Conservation (phyloP, 495 filamentous ascomycete genomes). For the Aspergillus kassunensis region DNA sequence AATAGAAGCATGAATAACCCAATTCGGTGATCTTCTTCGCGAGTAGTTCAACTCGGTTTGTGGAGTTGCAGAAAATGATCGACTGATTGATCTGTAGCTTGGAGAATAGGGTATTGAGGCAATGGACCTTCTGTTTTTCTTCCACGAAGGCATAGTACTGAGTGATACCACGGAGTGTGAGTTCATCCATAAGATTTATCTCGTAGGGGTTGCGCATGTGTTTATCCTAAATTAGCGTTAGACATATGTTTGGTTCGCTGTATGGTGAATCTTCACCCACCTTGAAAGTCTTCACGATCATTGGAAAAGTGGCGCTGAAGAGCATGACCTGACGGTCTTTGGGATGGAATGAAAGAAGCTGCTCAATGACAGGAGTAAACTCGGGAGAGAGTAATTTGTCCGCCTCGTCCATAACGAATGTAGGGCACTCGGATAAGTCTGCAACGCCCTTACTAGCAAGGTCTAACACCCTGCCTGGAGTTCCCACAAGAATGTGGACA, state of each 20-base stretch:
- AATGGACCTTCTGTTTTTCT: conserved; percentile 99
- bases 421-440: conserved; percentile 92
- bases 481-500: conserved; percentile 97
- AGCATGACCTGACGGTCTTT: conserved; percentile 98
- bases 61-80: conserved; percentile 99
- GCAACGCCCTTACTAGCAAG: conserved; percentile 91
- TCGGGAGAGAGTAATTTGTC: conserved; percentile 95
- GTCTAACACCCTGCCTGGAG: conserved; percentile 91
- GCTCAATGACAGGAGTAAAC: conserved; percentile 96
- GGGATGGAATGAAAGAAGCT: conserved; percentile 86
- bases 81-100: conserved; percentile 99
- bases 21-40: conserved; percentile 99
- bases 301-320: conserved; percentile 94
- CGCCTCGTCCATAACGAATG: conserved; percentile 99
- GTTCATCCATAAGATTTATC: conserved; percentile 99
- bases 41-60: conserved; percentile 92
- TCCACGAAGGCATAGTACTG: conserved; percentile 99
- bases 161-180: conserved; percentile 95
- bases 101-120: conserved; percentile 96
- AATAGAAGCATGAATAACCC: conserved; percentile 99
- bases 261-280: conserved; percentile 26
- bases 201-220: conserved; percentile 95
- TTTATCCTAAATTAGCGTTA: conserved; percentile 59
- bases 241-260: not conserved
- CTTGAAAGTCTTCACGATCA: conserved; percentile 96